Base-by-base conservation (phyloP, 352 stramenopile species). In the Hyaloperonospora arabidopsidis region DNA sequence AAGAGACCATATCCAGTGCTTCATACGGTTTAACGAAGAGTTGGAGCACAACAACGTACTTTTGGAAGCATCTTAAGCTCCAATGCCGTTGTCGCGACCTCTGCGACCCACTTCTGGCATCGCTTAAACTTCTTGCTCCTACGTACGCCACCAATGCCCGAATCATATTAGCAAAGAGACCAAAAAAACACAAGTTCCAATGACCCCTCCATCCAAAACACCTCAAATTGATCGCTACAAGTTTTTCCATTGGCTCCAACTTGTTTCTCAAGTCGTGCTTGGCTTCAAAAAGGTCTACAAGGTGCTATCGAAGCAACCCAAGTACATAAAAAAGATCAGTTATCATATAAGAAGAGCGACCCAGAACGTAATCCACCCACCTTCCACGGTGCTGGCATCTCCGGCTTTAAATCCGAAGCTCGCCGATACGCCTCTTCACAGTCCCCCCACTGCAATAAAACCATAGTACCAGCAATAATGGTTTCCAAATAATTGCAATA, bases 361-460 rank as follows among this genome's bases (percentile, higher is more conserved):
- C 0, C 3, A 25, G 15, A 49, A 38, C 5, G 17, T 13, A 10
- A 13, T 32, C 25, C 36, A 35, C 0, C n/a, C 45, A 92, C 84
- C 79, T 93, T 94, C 82, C 84, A 93, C 0, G 77, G 68, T n/a
- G 73, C 68, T 3, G 84, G 82, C 21, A 87, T 55, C 8, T 89
- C 80, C 0, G 82, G 77, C 45, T 90, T 87, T 18, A 94, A 65
- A 12, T 74, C 76, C 0, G 76, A 72, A 11, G 80, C 84, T 11
- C 80, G 73, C 0, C 67, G 69, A 46, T 83, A 87, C 34, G 84
- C 81, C 4, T 77, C 70, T 53, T 92, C 79, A 10, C 73, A 71
- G 49, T 89, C 75, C 28, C 84, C 72, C 65, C 68, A 89, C 78
- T 90, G 46, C 17, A 59, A 29, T 23, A 36, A 28, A 19, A 53